Evolutionary conservation across 306 rosid genomes (phyloP), one percentile per base, ranked within the genome.

Genomic region (Calophaca sinica): DNA sequence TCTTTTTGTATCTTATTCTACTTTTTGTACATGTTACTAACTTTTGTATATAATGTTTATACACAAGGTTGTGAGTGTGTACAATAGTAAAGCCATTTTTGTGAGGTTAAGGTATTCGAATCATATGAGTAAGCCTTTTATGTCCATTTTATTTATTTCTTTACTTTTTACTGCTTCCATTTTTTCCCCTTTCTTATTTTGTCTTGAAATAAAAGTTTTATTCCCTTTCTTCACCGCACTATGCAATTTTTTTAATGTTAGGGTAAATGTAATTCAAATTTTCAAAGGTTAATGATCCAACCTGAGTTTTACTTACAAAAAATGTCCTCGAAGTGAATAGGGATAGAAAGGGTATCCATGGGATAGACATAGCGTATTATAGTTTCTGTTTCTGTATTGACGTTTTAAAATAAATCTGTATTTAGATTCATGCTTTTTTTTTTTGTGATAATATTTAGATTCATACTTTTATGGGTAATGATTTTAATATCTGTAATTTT

Each of bases 1-100:
- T 72, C 79, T 20, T 83, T 74, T 62, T 70, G 71, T 67, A 72
- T 75, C 75, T 36, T 70, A 52, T 39, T 69, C 13, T 50, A 33
- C 48, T 76, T 53, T 33, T 77, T 87, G 60, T 71, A 58, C 48
- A 26, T 79, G 32, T 55, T 54, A 68, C 59, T 11, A 13, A 36
- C 53, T 60, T 15, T 20, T 61, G 73, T 84, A 79, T 44, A 33
- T 51, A 28, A n/a, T 54, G 51, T 49, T 58, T 14, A 67, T 62
- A 46, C 33, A 51, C 54, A 9, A 59, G 67, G 33, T 49, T 84
- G 49, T 79, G 55, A 60, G 38, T 50, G 44, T 77, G 62, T 66
- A 58, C 28, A 52, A 42, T 69, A 36, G 57, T 15, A 55, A 77
- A 65, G 44, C 68, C 57, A 49, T 67, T 48, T 12, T 42, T 45